Conservation (phyloP, 257 asterid genomes). For the Asclepias syriaca region DNA sequence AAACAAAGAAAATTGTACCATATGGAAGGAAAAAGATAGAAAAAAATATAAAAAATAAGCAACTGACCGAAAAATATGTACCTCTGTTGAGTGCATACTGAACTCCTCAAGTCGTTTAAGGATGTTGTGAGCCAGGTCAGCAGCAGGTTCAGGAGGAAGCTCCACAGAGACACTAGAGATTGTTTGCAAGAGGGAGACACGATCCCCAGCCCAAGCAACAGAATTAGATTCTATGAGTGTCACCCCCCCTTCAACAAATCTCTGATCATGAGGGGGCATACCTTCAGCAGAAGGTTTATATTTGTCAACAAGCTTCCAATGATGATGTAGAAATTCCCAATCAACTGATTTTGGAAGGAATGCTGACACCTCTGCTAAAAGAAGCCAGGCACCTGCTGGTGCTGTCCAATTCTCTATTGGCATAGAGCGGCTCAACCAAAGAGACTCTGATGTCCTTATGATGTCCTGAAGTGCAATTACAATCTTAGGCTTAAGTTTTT, state of each 20-base stretch:
- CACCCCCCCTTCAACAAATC: slow-evolving; percentile 34
- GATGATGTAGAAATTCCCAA: slow-evolving; percentile 90
- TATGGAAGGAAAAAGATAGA: not conserved
- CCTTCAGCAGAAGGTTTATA: slow-evolving; percentile 35
- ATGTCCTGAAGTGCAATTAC: slow-evolving; percentile 68
- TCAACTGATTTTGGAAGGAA: slow-evolving; percentile 71
- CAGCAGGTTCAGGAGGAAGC: slow-evolving; percentile 85
- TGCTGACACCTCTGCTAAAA: slow-evolving; percentile 75
- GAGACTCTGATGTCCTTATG: slow-evolving; percentile 58
- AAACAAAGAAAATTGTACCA: not conserved
- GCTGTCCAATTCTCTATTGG: slow-evolving; percentile 89
- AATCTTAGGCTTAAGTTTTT: slow-evolving; percentile 55
- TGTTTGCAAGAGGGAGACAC: slow-evolving; percentile 87
- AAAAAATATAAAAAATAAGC: not conserved
- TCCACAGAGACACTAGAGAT: slow-evolving; percentile 77
- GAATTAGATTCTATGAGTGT: slow-evolving; percentile 47
- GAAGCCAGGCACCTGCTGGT: slow-evolving; percentile 94
- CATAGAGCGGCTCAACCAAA: slow-evolving; percentile 49
- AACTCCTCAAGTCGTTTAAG: slow-evolving; percentile 77
- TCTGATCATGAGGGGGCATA: slow-evolving; percentile 32
- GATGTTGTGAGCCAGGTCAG: slow-evolving; percentile 76
- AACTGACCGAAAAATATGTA: slow-evolving; percentile 17
- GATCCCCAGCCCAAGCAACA: slow-evolving; percentile 80
- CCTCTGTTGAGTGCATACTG: slow-evolving; percentile 95
- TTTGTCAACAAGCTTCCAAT: slow-evolving; percentile 87